A percentile compares a stretch with the other conserved stretches of the same genome.
Evolutionary conservation across 495 filamentous ascomycete species (phyloP).

Genomic region (Copromyces sp.): DNA sequence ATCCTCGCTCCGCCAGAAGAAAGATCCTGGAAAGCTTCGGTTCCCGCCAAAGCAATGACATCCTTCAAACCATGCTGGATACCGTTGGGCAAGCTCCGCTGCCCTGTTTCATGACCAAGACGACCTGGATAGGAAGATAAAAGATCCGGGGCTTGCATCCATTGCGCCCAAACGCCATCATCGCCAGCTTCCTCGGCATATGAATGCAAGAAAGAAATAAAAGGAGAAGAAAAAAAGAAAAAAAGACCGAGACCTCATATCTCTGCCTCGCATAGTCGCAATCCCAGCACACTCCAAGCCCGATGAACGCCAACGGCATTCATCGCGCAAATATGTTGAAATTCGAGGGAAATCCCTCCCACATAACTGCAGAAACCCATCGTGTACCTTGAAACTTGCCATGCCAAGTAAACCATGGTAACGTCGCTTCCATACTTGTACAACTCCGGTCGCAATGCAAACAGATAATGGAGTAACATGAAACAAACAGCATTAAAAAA

Average conservation of each 20-base stretch:
- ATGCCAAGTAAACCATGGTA: neutral
- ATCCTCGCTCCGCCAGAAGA: neutral
- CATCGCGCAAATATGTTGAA: neutral
- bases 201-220: neutral
- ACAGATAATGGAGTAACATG: constrained; percentile 7
- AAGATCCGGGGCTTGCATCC: neutral
- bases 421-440: constrained; percentile 6
- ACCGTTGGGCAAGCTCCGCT: neutral
- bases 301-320: neutral
- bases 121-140: neutral
- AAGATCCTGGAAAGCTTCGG: neutral
- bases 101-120: neutral
- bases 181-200: neutral
- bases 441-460: constrained; percentile 29
- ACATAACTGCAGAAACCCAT: neutral
- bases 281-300: neutral
- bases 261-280: neutral
- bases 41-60: neutral
- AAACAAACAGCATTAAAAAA: constrained; percentile 7
- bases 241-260: neutral
- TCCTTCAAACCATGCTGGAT: neutral
- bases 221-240: neutral
- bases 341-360: neutral
- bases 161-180: neutral
- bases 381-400: neutral